Evolutionary conservation across 495 filamentous ascomycete species (phyloP).

Genomic region (Neurospora discreta): DNA sequence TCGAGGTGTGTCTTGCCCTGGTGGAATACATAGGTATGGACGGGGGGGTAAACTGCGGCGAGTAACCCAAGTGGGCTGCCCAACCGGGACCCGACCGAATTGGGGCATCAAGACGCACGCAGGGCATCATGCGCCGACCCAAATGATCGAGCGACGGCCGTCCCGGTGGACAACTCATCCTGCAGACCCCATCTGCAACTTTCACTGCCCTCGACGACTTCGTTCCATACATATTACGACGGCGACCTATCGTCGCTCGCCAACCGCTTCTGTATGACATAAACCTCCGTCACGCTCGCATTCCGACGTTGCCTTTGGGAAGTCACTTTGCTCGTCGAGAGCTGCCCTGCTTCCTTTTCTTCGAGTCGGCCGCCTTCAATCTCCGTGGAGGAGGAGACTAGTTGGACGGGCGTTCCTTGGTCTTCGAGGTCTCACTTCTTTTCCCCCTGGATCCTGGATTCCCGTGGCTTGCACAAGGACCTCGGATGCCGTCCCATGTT

Average conservation of each 20-base stretch:
- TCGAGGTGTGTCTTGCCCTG: too few relatives aligned
- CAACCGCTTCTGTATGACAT: slow-evolving; percentile 16
- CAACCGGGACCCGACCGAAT: background rate
- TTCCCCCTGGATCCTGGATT: background rate
- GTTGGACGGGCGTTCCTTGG: background rate
- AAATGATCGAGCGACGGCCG: slow-evolving; percentile 14
- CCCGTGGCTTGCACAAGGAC: background rate
- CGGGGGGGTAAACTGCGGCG: background rate
- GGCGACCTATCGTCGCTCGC: background rate
- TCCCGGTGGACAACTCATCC: slow-evolving; percentile 36
- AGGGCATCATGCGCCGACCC: background rate
- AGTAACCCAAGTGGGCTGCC: background rate
- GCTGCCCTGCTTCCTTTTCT: slow-evolving; percentile 7
- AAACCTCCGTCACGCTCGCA: slow-evolving; percentile 2
- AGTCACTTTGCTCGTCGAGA: background rate
- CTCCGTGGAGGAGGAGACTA: background rate
- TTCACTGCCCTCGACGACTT: slow-evolving; percentile 18
- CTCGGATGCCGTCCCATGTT: background rate
- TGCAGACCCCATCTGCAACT: slow-evolving; percentile 19
- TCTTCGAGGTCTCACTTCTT: background rate
- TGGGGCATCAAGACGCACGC: background rate
- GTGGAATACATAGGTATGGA: too few relatives aligned
- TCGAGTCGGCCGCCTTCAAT: background rate
- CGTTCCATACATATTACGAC: slow-evolving; percentile 8
- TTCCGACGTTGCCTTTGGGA: background rate